Conservation (phyloP, 495 filamentous ascomycete species). For the Penicillium pulvis region DNA sequence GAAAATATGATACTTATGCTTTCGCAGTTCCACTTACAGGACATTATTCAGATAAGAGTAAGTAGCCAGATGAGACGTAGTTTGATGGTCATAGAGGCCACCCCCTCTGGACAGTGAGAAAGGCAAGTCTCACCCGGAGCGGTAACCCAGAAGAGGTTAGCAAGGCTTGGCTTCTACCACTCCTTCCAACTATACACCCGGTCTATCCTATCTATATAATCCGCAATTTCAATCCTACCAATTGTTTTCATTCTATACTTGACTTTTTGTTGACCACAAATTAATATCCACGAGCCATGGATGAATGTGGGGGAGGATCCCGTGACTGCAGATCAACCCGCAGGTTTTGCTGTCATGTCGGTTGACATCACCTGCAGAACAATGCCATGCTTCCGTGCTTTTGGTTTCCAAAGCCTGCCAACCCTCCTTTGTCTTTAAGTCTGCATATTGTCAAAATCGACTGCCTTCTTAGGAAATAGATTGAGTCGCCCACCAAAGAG, state of each 20-base stretch:
- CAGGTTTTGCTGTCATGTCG: conserved; percentile 1
- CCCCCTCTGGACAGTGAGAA: no score
- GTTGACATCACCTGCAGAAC: conserved; percentile 3
- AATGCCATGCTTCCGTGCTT: neutral
- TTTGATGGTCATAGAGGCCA: no score
- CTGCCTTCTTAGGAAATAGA: neutral
- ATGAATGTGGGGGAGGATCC: conserved; percentile 13
- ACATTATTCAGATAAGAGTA: no score
- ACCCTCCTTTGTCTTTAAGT: neutral
- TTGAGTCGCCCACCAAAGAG: neutral
- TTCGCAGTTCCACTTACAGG: no score
- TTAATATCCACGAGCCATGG: conserved; percentile 1
- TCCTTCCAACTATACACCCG: neutral
- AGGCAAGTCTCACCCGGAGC: no score
- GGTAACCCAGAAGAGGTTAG: conserved; percentile 1
- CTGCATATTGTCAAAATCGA: neutral
- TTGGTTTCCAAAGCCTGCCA: neutral
- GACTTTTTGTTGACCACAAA: neutral
- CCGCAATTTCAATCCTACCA: neutral
- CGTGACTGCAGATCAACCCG: conserved; percentile 18
- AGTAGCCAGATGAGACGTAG: no score
- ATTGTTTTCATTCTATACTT: conserved; percentile 1
- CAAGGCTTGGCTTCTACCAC: neutral
- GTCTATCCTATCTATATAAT: neutral
- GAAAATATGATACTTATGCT: no score